Evolutionary conservation across 2,329 filamentous ascomycete genomes (phyloP), one percentile per base, ranked within the genome.

Genomic region (Penicillium hesseltinei): DNA sequence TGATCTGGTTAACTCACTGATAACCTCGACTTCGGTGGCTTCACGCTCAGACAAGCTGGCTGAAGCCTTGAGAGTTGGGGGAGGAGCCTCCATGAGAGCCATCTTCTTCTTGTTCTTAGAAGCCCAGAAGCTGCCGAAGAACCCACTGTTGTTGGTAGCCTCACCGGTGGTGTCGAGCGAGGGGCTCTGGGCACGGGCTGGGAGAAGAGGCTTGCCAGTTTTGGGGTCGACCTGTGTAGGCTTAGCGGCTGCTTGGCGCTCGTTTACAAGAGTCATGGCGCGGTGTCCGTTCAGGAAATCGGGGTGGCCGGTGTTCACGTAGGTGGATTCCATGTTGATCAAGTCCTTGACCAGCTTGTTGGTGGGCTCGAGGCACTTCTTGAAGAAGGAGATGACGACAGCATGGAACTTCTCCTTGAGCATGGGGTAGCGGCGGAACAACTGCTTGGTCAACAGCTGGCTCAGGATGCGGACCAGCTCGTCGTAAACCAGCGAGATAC

Each of bases 51-150:
- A 96, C 39, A 99, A 81, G 27, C 88, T 96, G 42, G 94, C 93
- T 3, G 91, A 96, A 35, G 94, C 94, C 81, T 97, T 99, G 57
- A 99, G 85, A 42, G 87, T 93, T 31, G 94, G 86, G 61, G 94
- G 94, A 39, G 94, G 94, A 15, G 94, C 83, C 75, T 99, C 94
- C 94, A 99, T 99, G 47, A 93, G 92, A n/a, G 94, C 94, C 79
- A 96, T 95, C 88, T 97, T 97, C 88, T 99, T 99, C 87, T 97
- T 99, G 81, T 97, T 99, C 85, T 97, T 99, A 72, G 91, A 92
- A 11, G 94, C 91, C 73, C 97, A 99, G 84, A 99, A 99, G 71
- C 91, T 96, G 66, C 94, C 94, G 69, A 99, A 99, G 84, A 99
- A 99, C 38, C 93, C 92, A 59, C 83, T 80, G n/a, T 63, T 59